phyloP scores from a whole-genome alignment of 306 rosid genomes.

The Prunus davidiana region DNA sequence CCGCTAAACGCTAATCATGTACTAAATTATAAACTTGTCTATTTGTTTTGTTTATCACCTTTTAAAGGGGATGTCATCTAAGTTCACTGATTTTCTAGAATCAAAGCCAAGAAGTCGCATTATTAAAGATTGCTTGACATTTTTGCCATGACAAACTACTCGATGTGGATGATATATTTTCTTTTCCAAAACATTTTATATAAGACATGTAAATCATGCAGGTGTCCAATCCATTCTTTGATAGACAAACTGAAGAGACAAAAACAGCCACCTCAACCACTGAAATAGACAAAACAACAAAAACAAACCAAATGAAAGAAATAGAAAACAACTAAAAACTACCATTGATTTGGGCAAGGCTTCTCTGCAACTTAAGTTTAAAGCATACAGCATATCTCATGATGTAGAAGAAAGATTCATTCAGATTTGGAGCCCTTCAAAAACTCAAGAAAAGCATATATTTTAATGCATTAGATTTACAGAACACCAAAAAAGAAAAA shows the following conservation, averaged over 20 bases:
- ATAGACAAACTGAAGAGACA: constrained; percentile 2
- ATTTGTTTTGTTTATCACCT: no score
- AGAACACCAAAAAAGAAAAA: neutral
- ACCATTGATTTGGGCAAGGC: neutral
- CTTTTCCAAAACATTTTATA: neutral
- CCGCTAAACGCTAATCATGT: no score
- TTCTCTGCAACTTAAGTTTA: constrained; percentile 5
- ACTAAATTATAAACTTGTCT: no score
- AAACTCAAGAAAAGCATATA: constrained; percentile 13
- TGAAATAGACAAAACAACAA: constrained; percentile 51
- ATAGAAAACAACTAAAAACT: neutral
- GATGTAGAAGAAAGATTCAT: constrained; percentile 1
- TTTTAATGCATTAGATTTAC: constrained; percentile 14
- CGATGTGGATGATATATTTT: neutral
- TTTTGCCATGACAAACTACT: neutral
- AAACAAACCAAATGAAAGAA: neutral
- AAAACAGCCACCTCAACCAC: constrained; percentile 49
- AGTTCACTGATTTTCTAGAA: constrained; percentile 8
- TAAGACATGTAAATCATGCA: constrained; percentile 24
- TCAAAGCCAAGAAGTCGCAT: constrained; percentile 4
- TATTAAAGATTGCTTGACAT: neutral
- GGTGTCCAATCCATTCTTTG: constrained; percentile 48
- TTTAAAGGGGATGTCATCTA: no score
- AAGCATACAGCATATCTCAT: neutral
- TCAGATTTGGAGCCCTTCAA: constrained; percentile 11